phyloP scores from a whole-genome alignment of 1,284 basidiomycete species.

The Malassezia slooffiae region DNA sequence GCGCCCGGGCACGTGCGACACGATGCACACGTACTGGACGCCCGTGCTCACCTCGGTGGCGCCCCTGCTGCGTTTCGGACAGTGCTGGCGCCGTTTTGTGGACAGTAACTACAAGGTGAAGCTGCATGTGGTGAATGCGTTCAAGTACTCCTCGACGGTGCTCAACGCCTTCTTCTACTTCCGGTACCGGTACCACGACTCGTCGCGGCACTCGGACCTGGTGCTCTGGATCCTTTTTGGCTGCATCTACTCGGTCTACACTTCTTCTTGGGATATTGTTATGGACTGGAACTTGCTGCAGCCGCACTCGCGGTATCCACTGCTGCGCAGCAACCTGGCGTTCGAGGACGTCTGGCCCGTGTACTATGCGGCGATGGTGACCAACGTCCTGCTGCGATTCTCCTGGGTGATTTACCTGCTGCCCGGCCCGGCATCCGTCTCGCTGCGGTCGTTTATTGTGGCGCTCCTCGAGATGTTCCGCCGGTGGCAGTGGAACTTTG shows the following conservation, averaged over 20 bases:
- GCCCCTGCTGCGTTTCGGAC: slow-evolving; percentile 63
- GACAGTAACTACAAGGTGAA: slow-evolving; percentile 57
- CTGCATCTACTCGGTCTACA: slow-evolving; percentile 60
- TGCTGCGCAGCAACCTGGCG: slow-evolving; percentile 62
- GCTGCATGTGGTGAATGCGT: slow-evolving; percentile 75
- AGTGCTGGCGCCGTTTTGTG: slow-evolving; percentile 72
- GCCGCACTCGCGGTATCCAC: slow-evolving; percentile 54
- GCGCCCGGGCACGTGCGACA: slow-evolving; percentile 24
- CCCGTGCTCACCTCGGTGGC: slow-evolving; percentile 57
- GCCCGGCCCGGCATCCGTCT: slow-evolving; percentile 50
- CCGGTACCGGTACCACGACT: slow-evolving; percentile 36
- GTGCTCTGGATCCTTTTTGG: slow-evolving; percentile 52
- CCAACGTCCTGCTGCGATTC: slow-evolving; percentile 67
- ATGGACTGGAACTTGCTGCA: slow-evolving; percentile 58
- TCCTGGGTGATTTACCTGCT: slow-evolving; percentile 72
- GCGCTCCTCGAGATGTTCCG: slow-evolving; percentile 67
- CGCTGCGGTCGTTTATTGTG: slow-evolving; percentile 59
- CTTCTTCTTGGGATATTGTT: slow-evolving; percentile 61
- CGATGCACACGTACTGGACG: slow-evolving; percentile 38
- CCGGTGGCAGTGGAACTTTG: slow-evolving; percentile 84
- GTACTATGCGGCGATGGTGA: slow-evolving; percentile 51
- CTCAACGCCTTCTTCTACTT: slow-evolving; percentile 42
- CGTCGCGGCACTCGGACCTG: slow-evolving; percentile 8
- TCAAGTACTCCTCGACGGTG: slow-evolving; percentile 39
- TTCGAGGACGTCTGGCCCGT: slow-evolving; percentile 26